Evolutionary conservation across 2,329 filamentous ascomycete species (phyloP).

Genomic region (Fusarium sp.): DNA sequence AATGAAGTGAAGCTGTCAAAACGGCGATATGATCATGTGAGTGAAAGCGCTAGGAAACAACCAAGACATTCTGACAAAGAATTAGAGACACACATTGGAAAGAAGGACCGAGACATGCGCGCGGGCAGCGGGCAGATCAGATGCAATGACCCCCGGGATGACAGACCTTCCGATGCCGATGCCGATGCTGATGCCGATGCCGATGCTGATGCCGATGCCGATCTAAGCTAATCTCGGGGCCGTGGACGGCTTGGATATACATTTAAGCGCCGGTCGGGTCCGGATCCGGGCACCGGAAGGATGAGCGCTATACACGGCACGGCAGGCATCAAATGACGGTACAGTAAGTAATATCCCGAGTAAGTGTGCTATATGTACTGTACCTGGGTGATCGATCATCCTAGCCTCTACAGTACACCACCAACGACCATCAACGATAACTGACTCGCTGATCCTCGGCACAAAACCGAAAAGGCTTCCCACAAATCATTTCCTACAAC

Average conservation of each 20-base stretch:
- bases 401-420: neutral
- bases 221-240: conserved; percentile 20
- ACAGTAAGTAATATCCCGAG: neutral
- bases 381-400: neutral
- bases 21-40: conserved; percentile 27
- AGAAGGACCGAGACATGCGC: neutral
- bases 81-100: neutral
- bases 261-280: conserved; percentile 14
- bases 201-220: conserved; percentile 1
- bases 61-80: neutral
- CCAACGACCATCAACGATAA: neutral
- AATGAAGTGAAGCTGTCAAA: conserved; percentile 15
- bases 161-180: conserved; percentile 1
- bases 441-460: neutral
- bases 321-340: neutral
- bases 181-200: conserved; percentile 2
- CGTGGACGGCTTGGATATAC: conserved; percentile 5
- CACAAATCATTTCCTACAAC: neutral
- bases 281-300: conserved; percentile 6
- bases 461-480: neutral
- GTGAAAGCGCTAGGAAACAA: neutral
- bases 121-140: neutral
- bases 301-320: neutral
- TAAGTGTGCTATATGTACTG: too few species aligned
- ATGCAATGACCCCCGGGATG: neutral